Conservation (phyloP, 176 grass and related monocot genomes). For the Triticum dicoccoides region DNA sequence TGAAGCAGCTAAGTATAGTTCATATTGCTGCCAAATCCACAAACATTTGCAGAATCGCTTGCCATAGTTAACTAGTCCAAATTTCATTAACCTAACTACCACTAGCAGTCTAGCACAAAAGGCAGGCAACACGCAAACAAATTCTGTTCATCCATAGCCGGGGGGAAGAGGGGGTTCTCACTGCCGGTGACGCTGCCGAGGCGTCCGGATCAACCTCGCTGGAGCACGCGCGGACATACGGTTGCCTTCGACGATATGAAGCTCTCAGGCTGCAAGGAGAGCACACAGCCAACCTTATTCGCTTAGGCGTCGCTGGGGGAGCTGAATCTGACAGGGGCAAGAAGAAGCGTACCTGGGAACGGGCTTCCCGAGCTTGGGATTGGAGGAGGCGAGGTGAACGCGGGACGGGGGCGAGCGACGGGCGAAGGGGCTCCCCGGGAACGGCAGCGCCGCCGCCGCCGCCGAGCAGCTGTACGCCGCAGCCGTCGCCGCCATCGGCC, state of each 20-base stretch:
- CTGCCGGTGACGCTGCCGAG: constrained; percentile 10
- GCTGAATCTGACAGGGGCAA: neutral
- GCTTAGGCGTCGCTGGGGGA: neutral
- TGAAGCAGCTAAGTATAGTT: neutral
- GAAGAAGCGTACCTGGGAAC: neutral
- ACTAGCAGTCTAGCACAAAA: neutral
- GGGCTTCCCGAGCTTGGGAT: neutral
- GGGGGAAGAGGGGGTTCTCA: neutral
- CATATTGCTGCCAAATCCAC: neutral
- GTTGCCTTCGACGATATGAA: constrained; percentile 11
- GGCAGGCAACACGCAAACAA: neutral
- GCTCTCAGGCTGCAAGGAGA: neutral
- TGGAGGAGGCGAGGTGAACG: constrained; percentile 2
- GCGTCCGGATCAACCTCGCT: constrained; percentile 8
- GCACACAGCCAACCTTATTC: neutral
- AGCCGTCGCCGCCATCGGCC: constrained; percentile 36
- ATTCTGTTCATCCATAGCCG: neutral
- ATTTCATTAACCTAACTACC: neutral
- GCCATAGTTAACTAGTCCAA: too few species aligned
- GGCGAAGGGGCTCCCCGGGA: neutral
- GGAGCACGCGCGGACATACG: constrained; percentile 9
- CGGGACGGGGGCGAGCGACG: neutral
- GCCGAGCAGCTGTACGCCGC: constrained; percentile 15
- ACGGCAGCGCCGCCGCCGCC: neutral
- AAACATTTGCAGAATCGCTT: neutral